These are phyloP conservation scores for Septoria petroselini DNA, from an alignment of 2,329 filamentous ascomycete genomes.

Conservation along the genomic window DNA sequence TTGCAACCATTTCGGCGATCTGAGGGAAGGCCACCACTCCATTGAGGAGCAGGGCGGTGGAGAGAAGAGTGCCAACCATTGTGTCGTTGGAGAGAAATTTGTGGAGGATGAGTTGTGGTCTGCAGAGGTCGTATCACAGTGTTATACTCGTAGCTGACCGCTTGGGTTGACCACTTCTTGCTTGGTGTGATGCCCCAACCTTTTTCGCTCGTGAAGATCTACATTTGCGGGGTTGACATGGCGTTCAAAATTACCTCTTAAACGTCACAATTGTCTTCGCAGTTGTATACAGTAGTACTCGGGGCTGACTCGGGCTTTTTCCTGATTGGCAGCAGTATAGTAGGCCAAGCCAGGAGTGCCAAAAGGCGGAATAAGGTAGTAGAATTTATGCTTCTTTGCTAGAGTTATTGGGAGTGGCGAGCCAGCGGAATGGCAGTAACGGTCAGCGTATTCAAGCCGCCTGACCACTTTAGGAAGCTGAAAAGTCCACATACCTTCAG, in stretches of 20 bases:
- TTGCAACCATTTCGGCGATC: constrained; percentile 27
- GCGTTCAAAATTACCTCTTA: background rate
- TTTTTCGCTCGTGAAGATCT: background rate
- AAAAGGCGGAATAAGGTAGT: background rate
- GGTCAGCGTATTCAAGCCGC: background rate
- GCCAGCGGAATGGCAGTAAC: background rate
- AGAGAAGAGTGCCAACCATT: constrained; percentile 9
- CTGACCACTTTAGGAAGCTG: background rate
- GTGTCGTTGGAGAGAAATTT: background rate
- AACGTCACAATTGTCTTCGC: constrained; percentile 1
- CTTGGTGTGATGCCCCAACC: too few relatives aligned
- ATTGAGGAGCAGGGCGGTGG: constrained; percentile 21
- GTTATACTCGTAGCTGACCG: background rate
- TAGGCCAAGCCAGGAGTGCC: background rate
- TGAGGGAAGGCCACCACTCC: constrained; percentile 26
- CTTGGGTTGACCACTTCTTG: background rate
- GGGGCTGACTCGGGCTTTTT: background rate
- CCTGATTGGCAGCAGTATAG: constrained; percentile 1
- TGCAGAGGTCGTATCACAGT: background rate
- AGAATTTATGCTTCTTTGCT: constrained; percentile 15
- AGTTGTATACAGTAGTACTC: constrained; percentile 3
- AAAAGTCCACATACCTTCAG: background rate
- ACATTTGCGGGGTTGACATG: background rate
- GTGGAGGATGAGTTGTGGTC: background rate
- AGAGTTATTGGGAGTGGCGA: constrained; percentile 13